Conservation (phyloP, 1,139 yeast species). For the Candida freyschussii region DNA sequence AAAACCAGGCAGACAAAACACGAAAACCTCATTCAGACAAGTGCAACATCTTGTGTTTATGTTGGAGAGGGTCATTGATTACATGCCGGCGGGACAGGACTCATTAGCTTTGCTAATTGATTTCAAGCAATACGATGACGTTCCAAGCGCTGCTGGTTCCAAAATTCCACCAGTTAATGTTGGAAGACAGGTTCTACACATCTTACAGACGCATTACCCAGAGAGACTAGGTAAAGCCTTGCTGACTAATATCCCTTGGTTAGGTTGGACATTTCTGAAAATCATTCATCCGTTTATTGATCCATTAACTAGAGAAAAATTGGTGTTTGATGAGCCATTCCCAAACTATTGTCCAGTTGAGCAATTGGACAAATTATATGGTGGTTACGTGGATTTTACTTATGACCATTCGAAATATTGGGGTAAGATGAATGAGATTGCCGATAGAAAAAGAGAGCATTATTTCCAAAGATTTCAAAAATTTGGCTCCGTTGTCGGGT, state of each 20-base stretch:
- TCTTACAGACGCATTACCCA: conserved; percentile 76
- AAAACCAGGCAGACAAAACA: conserved; percentile 90
- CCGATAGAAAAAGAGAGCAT: conserved; percentile 47
- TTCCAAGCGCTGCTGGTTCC: conserved; percentile 8
- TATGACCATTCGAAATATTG: conserved; percentile 79
- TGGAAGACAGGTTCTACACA: conserved; percentile 17
- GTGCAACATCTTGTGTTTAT: conserved; percentile 88
- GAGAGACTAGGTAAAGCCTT: conserved; percentile 91
- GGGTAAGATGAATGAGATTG: conserved; percentile 61
- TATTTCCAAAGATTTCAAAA: conserved; percentile 59
- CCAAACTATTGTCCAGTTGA: conserved; percentile 71
- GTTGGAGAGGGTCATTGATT: conserved; percentile 82
- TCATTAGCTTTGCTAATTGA: conserved; percentile 83
- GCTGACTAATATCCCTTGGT: conserved; percentile 87
- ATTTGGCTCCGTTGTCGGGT: conserved; percentile 69
- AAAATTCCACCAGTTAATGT: conserved; percentile 15
- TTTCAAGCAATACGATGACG: conserved; percentile 55
- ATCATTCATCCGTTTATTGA: conserved; percentile 92
- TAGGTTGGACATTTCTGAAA: conserved; percentile 86
- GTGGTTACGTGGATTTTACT: conserved; percentile 78
- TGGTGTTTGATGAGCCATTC: conserved; percentile 87
- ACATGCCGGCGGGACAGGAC: conserved; percentile 95
- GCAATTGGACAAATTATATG: conserved; percentile 79
- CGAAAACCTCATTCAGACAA: conserved; percentile 77
- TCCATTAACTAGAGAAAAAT: conserved; percentile 87